phyloP scores from a whole-genome alignment of 768 basidiomycete species.

The Suillus cothurnatus region DNA sequence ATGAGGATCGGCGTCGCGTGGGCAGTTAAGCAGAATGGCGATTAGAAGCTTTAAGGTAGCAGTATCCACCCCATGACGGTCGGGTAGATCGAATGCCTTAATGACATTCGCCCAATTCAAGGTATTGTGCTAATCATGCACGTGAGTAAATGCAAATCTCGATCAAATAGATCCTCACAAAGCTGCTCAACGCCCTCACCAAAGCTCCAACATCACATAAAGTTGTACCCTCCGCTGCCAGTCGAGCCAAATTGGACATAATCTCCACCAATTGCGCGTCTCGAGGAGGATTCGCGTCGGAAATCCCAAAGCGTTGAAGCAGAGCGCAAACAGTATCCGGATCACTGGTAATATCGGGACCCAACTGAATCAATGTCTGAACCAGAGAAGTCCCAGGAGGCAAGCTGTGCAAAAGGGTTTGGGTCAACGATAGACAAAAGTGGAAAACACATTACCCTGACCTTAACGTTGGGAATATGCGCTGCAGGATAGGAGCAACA shows the following conservation, averaged over 20 bases:
- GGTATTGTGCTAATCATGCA: constrained; percentile 51
- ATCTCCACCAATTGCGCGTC: constrained; percentile 74
- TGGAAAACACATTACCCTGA: constrained; percentile 32
- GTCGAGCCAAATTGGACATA: constrained; percentile 63
- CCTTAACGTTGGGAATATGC: constrained; percentile 76
- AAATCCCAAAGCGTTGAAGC: constrained; percentile 74
- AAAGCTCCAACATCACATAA: constrained; percentile 77
- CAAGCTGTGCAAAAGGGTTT: constrained; percentile 46
- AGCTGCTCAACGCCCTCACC: constrained; percentile 70
- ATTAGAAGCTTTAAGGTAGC: constrained; percentile 88
- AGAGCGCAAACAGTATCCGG: constrained; percentile 69
- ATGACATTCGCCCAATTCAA: constrained; percentile 85
- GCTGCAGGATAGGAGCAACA: constrained; percentile 71
- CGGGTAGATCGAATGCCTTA: constrained; percentile 82
- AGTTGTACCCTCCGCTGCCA: constrained; percentile 71
- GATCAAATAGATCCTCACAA: constrained; percentile 54
- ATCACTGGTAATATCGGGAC: constrained; percentile 78
- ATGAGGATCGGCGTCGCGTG: constrained; percentile 74
- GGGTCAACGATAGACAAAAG: constrained; percentile 19
- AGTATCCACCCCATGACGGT: constrained; percentile 85
- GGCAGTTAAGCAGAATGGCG: constrained; percentile 81
- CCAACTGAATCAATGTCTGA: constrained; percentile 75
- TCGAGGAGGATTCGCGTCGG: constrained; percentile 68
- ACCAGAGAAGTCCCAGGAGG: constrained; percentile 68
- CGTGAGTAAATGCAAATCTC: constrained; percentile 14